Conservation (phyloP, 192 early-diverging fungal genomes). For the Pilaira anomala region DNA sequence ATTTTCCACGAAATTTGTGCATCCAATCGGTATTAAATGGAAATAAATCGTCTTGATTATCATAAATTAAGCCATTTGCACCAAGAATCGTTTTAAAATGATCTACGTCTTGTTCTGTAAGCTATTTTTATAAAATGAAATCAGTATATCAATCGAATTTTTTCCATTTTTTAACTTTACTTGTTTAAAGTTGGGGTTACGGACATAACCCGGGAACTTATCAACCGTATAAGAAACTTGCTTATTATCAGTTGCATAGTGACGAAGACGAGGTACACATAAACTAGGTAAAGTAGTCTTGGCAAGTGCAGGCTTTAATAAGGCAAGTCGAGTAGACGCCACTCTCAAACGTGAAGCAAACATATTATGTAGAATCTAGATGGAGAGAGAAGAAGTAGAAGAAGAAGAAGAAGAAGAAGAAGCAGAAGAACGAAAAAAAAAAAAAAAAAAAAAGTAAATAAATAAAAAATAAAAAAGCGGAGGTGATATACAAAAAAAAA, state of each 20-base stretch:
- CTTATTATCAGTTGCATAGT: conserved; percentile 8
- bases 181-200: conserved; percentile 42
- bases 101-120: conserved; percentile 56
- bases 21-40: conserved; percentile 91
- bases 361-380: not conserved
- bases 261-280: not conserved
- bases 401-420: not conserved
- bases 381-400: not conserved
- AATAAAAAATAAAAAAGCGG: too few species aligned
- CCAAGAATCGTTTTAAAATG: conserved; percentile 57
- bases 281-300: not conserved
- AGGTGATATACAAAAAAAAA: too few species aligned
- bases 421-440: not conserved
- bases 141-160: not conserved
- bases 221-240: conserved; percentile 41
- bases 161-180: conserved; percentile 14
- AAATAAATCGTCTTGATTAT: conserved; percentile 58
- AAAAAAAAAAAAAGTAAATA: too few species aligned
- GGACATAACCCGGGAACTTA: conserved; percentile 45
- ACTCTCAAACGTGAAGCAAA: conserved; percentile 7
- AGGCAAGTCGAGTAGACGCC: conserved; percentile 4
- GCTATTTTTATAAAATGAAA: conserved; percentile 20
- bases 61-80: conserved; percentile 40
- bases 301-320: not conserved
- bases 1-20: conserved; percentile 86